Conservation (phyloP, 2,329 filamentous ascomycete genomes). For the Elsinoe perseae region DNA sequence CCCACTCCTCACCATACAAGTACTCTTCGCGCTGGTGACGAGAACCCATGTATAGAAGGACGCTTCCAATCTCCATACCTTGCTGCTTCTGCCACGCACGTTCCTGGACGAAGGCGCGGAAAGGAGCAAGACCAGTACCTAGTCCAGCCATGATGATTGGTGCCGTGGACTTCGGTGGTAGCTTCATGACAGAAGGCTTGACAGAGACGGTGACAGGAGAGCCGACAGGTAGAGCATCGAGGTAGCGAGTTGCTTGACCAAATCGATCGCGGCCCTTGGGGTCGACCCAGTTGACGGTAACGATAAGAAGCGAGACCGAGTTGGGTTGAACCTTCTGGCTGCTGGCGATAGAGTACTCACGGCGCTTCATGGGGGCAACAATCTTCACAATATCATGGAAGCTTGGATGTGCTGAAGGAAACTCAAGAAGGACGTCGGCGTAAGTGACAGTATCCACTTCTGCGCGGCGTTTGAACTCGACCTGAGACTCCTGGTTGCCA, state of each 20-base stretch:
- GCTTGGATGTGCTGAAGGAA: slow-evolving; percentile 74
- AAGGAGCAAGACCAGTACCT: slow-evolving; percentile 90
- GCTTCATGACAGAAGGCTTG: slow-evolving; percentile 98
- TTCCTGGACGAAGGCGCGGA: slow-evolving; percentile 97
- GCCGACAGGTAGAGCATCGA: slow-evolving; percentile 67
- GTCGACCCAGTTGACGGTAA: slow-evolving; percentile 94
- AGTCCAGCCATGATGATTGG: slow-evolving; percentile 98
- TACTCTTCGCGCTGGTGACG: slow-evolving; percentile 98
- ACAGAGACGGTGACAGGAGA: slow-evolving; percentile 81
- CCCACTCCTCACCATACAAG: slow-evolving; percentile 98
- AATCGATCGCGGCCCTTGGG: slow-evolving; percentile 78
- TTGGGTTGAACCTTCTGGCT: slow-evolving; percentile 89
- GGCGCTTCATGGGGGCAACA: slow-evolving; percentile 83
- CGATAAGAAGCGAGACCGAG: slow-evolving; percentile 89
- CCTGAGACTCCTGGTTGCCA: slow-evolving; percentile 60
- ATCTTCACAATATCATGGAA: slow-evolving; percentile 87
- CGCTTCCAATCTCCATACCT: slow-evolving; percentile 86
- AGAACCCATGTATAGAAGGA: slow-evolving; percentile 92
- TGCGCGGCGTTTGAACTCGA: slow-evolving; percentile 83
- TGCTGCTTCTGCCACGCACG: slow-evolving; percentile 97
- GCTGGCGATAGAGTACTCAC: slow-evolving; percentile 98
- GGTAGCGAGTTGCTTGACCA: slow-evolving; percentile 87
- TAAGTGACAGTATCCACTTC: slow-evolving; percentile 90
- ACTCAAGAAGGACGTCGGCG: slow-evolving; percentile 83
- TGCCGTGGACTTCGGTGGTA: slow-evolving; percentile 77